A percentile compares a stretch with the other conserved stretches of the same genome.
These are phyloP conservation scores for Waitea zeae DNA, from an alignment of 1,284 basidiomycete genomes.

Conservation along the genomic window DNA sequence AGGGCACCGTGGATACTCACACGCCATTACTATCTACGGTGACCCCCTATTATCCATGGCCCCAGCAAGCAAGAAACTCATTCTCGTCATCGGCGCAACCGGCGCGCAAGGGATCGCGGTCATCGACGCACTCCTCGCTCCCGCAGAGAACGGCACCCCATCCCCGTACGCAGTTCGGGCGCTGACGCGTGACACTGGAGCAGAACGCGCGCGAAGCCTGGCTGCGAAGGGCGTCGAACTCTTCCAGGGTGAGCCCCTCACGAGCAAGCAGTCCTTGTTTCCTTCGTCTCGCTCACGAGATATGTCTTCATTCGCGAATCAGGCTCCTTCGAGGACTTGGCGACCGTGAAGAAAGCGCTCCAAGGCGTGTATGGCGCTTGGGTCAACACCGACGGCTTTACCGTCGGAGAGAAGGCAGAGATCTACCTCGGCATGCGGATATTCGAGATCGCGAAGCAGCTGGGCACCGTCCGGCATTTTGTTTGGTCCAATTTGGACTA, in stretches of 20 bases:
- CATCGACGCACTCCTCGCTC: constrained; percentile 22
- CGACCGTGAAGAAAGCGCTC: constrained; percentile 16
- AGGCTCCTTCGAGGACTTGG: constrained; percentile 19
- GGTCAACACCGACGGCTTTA: constrained; percentile 29
- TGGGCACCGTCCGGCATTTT: constrained; percentile 20
- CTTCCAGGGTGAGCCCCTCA: constrained; percentile 22
- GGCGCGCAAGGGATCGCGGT: constrained; percentile 30
- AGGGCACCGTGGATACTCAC: too few relatives aligned
- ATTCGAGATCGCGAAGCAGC: constrained; percentile 27
- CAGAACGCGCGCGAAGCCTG: constrained; percentile 19
- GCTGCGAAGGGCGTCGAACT: constrained; percentile 22
- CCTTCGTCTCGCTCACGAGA: not conserved
- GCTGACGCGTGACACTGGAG: constrained; percentile 23
- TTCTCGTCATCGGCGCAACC: constrained; percentile 33
- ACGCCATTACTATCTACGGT: too few relatives aligned
- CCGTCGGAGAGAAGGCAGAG: constrained; percentile 24
- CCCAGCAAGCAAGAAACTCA: constrained; percentile 19
- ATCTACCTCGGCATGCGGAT: constrained; percentile 24
- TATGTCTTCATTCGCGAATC: constrained; percentile 1
- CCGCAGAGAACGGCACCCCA: constrained; percentile 18
- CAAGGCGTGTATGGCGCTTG: constrained; percentile 25
- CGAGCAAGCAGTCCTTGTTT: not conserved
- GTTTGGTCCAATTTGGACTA: constrained; percentile 31
- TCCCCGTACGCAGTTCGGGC: constrained; percentile 28
- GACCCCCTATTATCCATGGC: too few relatives aligned